Evolutionary conservation across 345 rosid genomes (phyloP).

Genomic region (Erucastrum elatum): DNA sequence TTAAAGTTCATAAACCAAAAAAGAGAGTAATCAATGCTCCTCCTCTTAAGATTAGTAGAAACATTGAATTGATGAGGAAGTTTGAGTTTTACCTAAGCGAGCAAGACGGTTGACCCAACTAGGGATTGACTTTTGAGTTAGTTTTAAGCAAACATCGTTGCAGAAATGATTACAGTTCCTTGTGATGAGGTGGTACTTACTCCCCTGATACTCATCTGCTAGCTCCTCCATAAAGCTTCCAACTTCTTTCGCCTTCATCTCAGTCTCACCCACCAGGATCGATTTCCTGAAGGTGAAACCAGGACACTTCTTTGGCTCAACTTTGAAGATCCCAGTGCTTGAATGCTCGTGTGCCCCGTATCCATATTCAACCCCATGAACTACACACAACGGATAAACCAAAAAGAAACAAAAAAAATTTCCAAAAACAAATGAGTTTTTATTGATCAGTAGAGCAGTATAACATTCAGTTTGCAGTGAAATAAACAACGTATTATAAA

Average conservation of each 20-base stretch:
- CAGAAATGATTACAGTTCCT: conserved; percentile 98
- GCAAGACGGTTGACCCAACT: conserved; percentile 98
- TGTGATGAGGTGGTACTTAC: conserved; percentile 76
- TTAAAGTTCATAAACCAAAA: neutral
- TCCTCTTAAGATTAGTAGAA: neutral
- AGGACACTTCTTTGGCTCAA: conserved; percentile 86
- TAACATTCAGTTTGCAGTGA: neutral
- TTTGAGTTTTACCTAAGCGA: conserved; percentile 62
- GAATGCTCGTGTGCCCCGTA: conserved; percentile 88
- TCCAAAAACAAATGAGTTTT: neutral
- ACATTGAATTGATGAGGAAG: neutral
- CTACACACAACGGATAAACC: conserved; percentile 34
- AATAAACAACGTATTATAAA: neutral
- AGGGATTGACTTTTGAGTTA: conserved; percentile 77
- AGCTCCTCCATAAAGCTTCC: conserved; percentile 70
- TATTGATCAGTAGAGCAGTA: neutral
- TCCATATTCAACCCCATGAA: conserved; percentile 86
- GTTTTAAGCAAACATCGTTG: conserved; percentile 63
- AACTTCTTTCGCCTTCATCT: conserved; percentile 76
- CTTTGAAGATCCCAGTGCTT: conserved; percentile 82
- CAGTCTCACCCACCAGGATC: conserved; percentile 84
- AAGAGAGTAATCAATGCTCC: neutral
- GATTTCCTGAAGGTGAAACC: conserved; percentile 89
- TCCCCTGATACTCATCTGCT: conserved; percentile 68
- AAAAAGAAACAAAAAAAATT: neutral